Conservation (phyloP, 495 filamentous ascomycete genomes). For the Emericellopsis terricola region DNA sequence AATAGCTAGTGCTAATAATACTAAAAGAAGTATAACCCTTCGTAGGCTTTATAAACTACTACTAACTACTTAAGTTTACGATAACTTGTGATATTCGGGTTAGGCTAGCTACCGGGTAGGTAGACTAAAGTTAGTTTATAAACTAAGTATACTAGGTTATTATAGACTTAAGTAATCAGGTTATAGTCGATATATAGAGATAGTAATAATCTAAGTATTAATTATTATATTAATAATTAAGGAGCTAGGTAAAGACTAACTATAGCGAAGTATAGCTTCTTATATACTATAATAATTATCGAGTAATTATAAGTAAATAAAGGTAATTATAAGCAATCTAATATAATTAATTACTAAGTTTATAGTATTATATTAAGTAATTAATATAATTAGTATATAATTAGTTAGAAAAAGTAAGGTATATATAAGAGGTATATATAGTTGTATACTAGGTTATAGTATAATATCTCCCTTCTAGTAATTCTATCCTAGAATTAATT, state of each 20-base stretch:
- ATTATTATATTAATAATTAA: background rate
- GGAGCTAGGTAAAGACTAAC: too few relatives aligned
- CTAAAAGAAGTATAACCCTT: background rate
- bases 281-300: background rate
- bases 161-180: too few relatives aligned
- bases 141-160: too few relatives aligned
- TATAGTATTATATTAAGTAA: background rate
- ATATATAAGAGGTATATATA: too few relatives aligned
- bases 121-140: conserved; percentile 1
- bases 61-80: background rate
- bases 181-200: too few relatives aligned
- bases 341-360: conserved; percentile 1
- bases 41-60: too few relatives aligned
- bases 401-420: conserved; percentile 2
- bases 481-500: too few relatives aligned
- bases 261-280: too few relatives aligned
- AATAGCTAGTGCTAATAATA: too few relatives aligned
- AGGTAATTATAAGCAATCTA: background rate
- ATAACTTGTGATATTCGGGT: background rate
- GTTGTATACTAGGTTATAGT: too few relatives aligned
- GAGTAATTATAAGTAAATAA: conserved; percentile 1
- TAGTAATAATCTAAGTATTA: conserved; percentile 2
- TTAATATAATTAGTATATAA: background rate
- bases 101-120: background rate
- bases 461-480: too few relatives aligned